Conservation (phyloP, 805 yeast genomes). For the Metschnikowia amazonensis region DNA sequence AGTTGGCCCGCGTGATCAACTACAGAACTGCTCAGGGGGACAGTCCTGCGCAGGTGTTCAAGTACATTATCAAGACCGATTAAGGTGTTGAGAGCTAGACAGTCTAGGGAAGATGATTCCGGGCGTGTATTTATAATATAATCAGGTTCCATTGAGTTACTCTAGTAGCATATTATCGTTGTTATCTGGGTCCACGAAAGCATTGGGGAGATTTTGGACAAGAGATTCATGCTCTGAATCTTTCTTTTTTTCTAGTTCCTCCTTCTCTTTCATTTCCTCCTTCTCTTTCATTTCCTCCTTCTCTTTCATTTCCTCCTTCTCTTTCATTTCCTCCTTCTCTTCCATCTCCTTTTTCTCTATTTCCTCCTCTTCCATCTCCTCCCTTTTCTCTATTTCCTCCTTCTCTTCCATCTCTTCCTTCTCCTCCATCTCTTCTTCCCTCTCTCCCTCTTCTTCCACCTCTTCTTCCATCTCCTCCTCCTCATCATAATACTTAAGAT, state of each 20-base stretch:
- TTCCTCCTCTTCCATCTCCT: slow-evolving; percentile 13
- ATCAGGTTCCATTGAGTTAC: neutral
- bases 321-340: slow-evolving; percentile 16
- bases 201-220: too few relatives aligned
- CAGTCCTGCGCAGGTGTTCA: slow-evolving; percentile 48
- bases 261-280: too few relatives aligned
- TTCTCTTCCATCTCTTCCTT: slow-evolving; percentile 15
- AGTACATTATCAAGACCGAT: slow-evolving; percentile 46
- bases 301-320: slow-evolving; percentile 2
- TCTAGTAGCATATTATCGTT: slow-evolving; percentile 3
- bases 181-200: neutral
- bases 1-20: slow-evolving; percentile 64
- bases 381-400: slow-evolving; percentile 13
- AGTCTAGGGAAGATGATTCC: neutral
- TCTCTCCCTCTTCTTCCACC: slow-evolving; percentile 14
- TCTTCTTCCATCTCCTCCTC: slow-evolving; percentile 19
- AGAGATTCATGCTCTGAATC: too few relatives aligned
- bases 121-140: slow-evolving; percentile 3
- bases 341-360: slow-evolving; percentile 14
- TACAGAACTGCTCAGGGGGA: slow-evolving; percentile 70
- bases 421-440: slow-evolving; percentile 2
- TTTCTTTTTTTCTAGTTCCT: too few relatives aligned
- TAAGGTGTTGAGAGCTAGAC: neutral
- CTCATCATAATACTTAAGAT: slow-evolving; percentile 22
- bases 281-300: neutral